These are phyloP conservation scores for Erysimum cheiranthoides DNA, from an alignment of 345 rosid species.

Conservation along the genomic window DNA sequence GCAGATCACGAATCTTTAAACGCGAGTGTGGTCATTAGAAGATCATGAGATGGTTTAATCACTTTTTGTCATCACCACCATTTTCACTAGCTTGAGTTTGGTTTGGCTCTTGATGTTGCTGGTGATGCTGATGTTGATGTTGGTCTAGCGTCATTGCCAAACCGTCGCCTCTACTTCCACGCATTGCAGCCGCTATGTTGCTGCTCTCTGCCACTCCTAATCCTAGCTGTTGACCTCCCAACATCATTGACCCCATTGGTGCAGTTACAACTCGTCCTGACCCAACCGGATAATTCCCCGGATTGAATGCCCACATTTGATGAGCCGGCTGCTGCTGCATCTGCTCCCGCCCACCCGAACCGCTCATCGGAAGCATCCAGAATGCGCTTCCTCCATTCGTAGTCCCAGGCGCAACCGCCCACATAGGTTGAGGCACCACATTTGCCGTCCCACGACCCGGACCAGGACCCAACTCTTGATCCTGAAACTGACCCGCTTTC, in stretches of 20 bases:
- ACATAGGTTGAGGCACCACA: slow-evolving; percentile 63
- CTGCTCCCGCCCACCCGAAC: slow-evolving; percentile 50
- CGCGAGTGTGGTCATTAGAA: neutral
- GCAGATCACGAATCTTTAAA: slow-evolving; percentile 13
- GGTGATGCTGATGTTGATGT: slow-evolving; percentile 52
- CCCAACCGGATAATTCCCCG: slow-evolving; percentile 56
- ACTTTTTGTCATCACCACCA: slow-evolving; percentile 59
- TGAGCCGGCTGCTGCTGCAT: slow-evolving; percentile 48
- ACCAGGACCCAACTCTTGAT: slow-evolving; percentile 47
- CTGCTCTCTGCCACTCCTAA: slow-evolving; percentile 60
- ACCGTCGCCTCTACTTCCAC: slow-evolving; percentile 51
- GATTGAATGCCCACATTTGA: slow-evolving; percentile 78
- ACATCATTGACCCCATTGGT: slow-evolving; percentile 73
- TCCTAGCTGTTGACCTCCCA: slow-evolving; percentile 73
- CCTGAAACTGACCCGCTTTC: slow-evolving; percentile 52
- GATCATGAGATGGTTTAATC: neutral
- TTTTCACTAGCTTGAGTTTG: slow-evolving; percentile 53
- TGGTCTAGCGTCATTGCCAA: slow-evolving; percentile 71
- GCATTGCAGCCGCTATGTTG: slow-evolving; percentile 57
- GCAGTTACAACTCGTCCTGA: slow-evolving; percentile 59
- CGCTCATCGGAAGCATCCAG: slow-evolving; percentile 80
- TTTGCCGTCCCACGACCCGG: slow-evolving; percentile 47
- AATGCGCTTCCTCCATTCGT: slow-evolving; percentile 71
- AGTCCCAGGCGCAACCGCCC: slow-evolving; percentile 75
- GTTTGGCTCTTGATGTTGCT: slow-evolving; percentile 52